These are phyloP conservation scores for Candida buenavistaensis DNA, from an alignment of 1,139 yeast genomes.

Conservation along the genomic window DNA sequence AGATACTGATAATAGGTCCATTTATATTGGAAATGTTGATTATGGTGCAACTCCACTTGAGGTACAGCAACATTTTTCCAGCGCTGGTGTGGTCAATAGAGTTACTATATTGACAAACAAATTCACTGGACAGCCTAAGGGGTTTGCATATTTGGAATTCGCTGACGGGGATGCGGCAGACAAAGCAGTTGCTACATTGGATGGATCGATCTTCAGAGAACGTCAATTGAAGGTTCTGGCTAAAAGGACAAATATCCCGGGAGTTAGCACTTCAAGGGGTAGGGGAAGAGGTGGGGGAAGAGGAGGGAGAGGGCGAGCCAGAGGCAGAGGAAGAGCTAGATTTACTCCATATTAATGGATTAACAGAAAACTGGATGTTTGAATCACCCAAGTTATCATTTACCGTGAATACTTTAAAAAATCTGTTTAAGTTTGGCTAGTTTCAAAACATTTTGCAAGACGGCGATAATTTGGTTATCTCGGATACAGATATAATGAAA, in stretches of 20 bases:
- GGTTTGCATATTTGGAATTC: constrained; percentile 84
- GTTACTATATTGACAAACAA: constrained; percentile 78
- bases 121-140: constrained; percentile 77
- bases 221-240: constrained; percentile 70
- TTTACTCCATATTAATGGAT: no score
- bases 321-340: no score
- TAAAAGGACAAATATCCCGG: constrained; percentile 81
- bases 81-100: constrained; percentile 77
- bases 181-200: constrained; percentile 61
- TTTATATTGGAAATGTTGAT: constrained; percentile 88
- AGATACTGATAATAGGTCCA: constrained; percentile 69
- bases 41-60: constrained; percentile 78
- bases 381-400: no score
- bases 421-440: no score
- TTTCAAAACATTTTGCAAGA: no score
- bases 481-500: no score
- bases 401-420: no score
- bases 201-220: constrained; percentile 66
- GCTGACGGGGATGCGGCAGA: constrained; percentile 61
- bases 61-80: constrained; percentile 72
- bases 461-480: no score
- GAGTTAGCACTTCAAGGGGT: constrained; percentile 48
- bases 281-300: constrained; percentile 21
- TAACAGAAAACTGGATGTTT: no score
- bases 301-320: constrained; percentile 30